Evolutionary conservation across 1,284 basidiomycete species (phyloP).

Genomic region (Pyrrhoderma noxium): DNA sequence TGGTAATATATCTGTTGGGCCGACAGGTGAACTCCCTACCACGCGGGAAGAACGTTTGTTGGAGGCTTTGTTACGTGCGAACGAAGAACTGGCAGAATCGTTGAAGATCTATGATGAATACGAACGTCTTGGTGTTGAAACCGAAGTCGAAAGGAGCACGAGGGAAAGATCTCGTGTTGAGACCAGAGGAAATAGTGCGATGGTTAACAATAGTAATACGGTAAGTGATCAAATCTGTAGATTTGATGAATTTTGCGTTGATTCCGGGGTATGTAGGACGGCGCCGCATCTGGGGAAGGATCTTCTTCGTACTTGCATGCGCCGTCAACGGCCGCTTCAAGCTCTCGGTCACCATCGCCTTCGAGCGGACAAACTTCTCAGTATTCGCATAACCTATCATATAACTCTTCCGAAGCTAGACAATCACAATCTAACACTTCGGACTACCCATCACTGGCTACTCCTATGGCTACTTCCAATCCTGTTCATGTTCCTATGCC

Average conservation of each 20-base stretch:
- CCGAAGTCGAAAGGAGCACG: slow-evolving; percentile 33
- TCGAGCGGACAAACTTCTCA: slow-evolving; percentile 1
- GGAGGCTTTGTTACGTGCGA: slow-evolving; percentile 56
- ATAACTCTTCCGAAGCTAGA: neutral
- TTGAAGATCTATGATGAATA: slow-evolving; percentile 57
- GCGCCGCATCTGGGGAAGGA: slow-evolving; percentile 1
- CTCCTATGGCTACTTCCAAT: no score
- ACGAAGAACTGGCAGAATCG: slow-evolving; percentile 46
- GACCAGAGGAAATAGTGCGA: slow-evolving; percentile 50
- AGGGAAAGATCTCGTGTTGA: slow-evolving; percentile 50
- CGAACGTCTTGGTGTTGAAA: slow-evolving; percentile 55
- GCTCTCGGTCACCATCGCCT: slow-evolving; percentile 20
- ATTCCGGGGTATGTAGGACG: neutral
- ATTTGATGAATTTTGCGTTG: neutral
- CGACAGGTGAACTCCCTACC: slow-evolving; percentile 14
- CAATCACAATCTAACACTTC: no score
- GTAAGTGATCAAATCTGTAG: neutral
- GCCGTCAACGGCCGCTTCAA: slow-evolving; percentile 18
- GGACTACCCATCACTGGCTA: no score
- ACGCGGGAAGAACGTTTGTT: slow-evolving; percentile 33
- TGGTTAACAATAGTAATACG: neutral
- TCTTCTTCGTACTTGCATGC: slow-evolving; percentile 7
- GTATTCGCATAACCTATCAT: neutral
- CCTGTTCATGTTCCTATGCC: no score
- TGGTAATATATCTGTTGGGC: slow-evolving; percentile 14